Conservation (phyloP, 1,284 basidiomycete genomes). For the Lignosus rhinocerotis region DNA sequence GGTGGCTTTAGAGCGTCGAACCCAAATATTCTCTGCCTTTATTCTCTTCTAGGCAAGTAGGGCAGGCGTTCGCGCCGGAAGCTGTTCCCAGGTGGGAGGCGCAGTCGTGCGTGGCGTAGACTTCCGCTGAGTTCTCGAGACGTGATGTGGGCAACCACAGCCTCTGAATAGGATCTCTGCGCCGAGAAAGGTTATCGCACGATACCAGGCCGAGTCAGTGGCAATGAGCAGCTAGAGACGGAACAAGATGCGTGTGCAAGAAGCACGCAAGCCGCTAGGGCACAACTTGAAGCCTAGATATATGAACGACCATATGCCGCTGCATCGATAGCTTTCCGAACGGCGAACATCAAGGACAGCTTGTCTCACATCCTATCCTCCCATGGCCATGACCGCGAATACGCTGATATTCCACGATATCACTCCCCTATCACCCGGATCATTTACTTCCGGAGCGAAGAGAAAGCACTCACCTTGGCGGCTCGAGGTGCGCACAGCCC, state of each 20-base stretch:
- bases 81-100: conserved; percentile 8
- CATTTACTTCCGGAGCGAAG: conserved; percentile 9
- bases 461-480: conserved; percentile 19
- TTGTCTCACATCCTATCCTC: conserved; percentile 9
- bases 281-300: conserved; percentile 9
- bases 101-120: conserved; percentile 18
- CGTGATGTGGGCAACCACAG: conserved; percentile 14
- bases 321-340: conserved; percentile 15
- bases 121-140: conserved; percentile 13
- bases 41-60: conserved; percentile 34
- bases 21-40: conserved; percentile 31
- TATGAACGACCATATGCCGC: conserved; percentile 3
- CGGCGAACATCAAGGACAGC: conserved; percentile 19
- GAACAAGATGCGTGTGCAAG: conserved; percentile 6
- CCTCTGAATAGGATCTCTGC: conserved; percentile 13
- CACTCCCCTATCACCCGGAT: conserved; percentile 18
- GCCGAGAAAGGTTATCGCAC: conserved; percentile 10
- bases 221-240: conserved; percentile 10
- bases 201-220: conserved; percentile 14
- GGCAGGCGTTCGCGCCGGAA: conserved; percentile 12
- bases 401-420: conserved; percentile 5
- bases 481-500: conserved; percentile 17
- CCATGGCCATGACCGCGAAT: conserved; percentile 8
- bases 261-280: conserved; percentile 12
- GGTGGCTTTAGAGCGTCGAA: conserved; percentile 30